Percentiles rank a stretch among this genome's conserved stretches.
phyloP scores from a whole-genome alignment of 2,329 filamentous ascomycete genomes.

The Sporothrix phasma region DNA sequence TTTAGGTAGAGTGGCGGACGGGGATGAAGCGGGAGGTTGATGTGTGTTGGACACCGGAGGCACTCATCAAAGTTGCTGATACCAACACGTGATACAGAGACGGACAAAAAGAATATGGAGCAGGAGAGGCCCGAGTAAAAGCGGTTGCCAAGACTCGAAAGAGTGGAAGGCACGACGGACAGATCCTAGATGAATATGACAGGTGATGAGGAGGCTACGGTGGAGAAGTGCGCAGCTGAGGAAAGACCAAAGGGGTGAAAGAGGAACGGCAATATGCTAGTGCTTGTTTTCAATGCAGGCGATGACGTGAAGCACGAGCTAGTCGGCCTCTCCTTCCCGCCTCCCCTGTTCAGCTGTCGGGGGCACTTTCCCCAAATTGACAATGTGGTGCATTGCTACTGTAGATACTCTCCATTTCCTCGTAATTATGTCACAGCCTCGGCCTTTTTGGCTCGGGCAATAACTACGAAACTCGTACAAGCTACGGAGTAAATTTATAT shows the following conservation, averaged over 20 bases:
- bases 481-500: too few relatives aligned
- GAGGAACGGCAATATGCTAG: background rate
- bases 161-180: background rate
- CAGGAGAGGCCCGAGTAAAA: background rate
- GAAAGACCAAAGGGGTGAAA: background rate
- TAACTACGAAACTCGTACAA: too few relatives aligned
- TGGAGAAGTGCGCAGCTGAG: background rate
- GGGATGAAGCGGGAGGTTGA: background rate
- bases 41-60: too few relatives aligned
- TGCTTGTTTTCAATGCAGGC: background rate
- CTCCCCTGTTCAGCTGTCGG: background rate
- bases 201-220: background rate
- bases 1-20: background rate
- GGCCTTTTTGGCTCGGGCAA: background rate
- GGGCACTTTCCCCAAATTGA: background rate
- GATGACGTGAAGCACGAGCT: slow-evolving; percentile 1
- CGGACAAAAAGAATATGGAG: background rate
- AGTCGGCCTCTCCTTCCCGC: background rate
- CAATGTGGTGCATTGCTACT: background rate
- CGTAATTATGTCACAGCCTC: background rate
- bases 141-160: slow-evolving; percentile 1
- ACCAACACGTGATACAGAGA: background rate
- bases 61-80: background rate
- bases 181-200: background rate
- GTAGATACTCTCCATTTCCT: too few relatives aligned